These are phyloP conservation scores for Biscogniauxia sp. DNA, from an alignment of 2,329 filamentous ascomycete genomes.

Conservation along the genomic window DNA sequence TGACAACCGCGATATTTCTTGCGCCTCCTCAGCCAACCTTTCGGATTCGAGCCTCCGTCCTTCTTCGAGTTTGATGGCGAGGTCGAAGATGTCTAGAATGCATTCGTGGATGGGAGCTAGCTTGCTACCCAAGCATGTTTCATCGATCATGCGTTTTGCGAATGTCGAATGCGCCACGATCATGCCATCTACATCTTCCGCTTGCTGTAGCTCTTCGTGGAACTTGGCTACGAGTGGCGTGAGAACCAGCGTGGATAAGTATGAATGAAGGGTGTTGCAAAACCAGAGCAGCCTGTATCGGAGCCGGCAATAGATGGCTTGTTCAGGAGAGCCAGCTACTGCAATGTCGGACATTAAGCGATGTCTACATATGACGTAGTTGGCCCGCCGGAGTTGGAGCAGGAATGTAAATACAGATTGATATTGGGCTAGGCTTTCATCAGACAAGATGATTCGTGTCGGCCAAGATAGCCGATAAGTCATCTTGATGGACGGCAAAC, in stretches of 20 bases:
- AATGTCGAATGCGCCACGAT: conserved; percentile 65
- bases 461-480: conserved; percentile 68
- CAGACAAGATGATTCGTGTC: conserved; percentile 69
- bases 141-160: conserved; percentile 59
- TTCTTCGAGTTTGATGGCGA: conserved; percentile 68
- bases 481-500: conserved; percentile 62
- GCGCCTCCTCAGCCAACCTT: conserved; percentile 36
- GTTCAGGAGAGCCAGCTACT: conserved; percentile 39
- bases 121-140: conserved; percentile 67
- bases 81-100: conserved; percentile 73
- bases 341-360: conserved; percentile 43
- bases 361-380: conserved; percentile 60
- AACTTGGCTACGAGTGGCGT: conserved; percentile 58
- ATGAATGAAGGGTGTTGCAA: conserved; percentile 69
- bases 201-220: conserved; percentile 52
- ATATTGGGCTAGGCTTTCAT: conserved; percentile 63
- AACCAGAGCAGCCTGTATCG: conserved; percentile 77
- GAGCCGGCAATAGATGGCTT: conserved; percentile 55
- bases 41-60: conserved; percentile 43
- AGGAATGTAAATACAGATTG: conserved; percentile 72
- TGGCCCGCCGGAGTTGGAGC: conserved; percentile 72
- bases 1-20: conserved; percentile 40
- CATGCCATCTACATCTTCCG: conserved; percentile 80
- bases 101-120: conserved; percentile 69
- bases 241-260: conserved; percentile 72